Evolutionary conservation across 2,329 filamentous ascomycete species (phyloP), one percentile per base, ranked within the genome.

Genomic region (Trichoderma atroviride): DNA sequence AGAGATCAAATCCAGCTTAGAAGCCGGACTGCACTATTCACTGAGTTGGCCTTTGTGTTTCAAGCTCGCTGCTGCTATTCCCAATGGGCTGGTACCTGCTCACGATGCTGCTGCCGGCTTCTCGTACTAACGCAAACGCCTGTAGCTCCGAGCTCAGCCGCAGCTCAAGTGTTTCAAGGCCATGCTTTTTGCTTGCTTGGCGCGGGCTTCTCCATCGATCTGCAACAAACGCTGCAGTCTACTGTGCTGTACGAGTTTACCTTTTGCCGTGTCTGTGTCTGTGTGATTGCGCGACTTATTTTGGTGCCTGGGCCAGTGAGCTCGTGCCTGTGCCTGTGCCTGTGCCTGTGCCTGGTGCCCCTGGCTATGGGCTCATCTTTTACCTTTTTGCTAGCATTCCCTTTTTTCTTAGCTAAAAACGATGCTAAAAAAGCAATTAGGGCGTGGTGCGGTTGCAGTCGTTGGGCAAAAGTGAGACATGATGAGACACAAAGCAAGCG

Each of bases 161-260:
- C 59, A 62, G 59, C 40, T 62, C 40, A 35, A 62, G 40, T 52
- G 59, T 62, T 62, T 62, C 59, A 62, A 50, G 27, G 43, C 59
- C 59, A 35, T 52, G 40, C 40, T 43, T 43, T 43, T 43, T 4
- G 29, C 16, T 5, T 31, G 53, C 53, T 43, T 31, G 29, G 47
- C 47, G 16, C 9, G 53, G 9, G 13, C 27, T 56, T 56, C 53
- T 13, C 47, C 47, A 50, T 61, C 37, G 59, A 52, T 52, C 40
- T 52, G n/a, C 59, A 31, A 47, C 40, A 24, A 1, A 14, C 33
- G 33, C 33, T 35, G 33, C 33, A 35, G 33, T 35, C 33, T 35
- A 14, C 27, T 27, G 27, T 27, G 4, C 27, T 27, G 27, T 27
- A 27, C 33, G 33, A 35, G 11, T 35, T 35, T 7, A 22, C 22